Conservation (phyloP, 2,329 filamentous ascomycete genomes). For the Trichoderma oligosporum region DNA sequence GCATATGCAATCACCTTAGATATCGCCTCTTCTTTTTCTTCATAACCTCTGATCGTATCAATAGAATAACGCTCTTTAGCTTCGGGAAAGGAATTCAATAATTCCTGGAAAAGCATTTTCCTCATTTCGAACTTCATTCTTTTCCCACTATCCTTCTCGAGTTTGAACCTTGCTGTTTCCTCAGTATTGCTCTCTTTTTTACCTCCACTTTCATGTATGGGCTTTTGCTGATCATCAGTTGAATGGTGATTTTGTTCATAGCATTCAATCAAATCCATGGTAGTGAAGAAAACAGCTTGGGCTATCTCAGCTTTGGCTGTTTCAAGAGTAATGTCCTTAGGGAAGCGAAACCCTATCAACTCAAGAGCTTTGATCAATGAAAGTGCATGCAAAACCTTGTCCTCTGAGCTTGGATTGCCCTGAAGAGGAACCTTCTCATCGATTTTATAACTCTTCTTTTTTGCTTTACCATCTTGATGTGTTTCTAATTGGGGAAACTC, state of each 20-base stretch:
- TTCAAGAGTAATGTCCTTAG: constrained; percentile 9
- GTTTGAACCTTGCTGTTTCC: not conserved
- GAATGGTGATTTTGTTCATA: not conserved
- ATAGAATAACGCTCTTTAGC: not conserved
- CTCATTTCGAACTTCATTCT: constrained; percentile 3
- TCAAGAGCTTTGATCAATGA: constrained; percentile 13
- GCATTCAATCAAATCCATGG: not conserved
- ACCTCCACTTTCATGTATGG: not conserved
- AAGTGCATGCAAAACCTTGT: not conserved
- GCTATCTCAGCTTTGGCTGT: constrained; percentile 14
- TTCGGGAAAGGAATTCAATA: constrained; percentile 1
- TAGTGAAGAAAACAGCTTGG: constrained; percentile 12
- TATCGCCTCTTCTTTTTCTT: not conserved
- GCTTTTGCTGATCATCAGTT: not conserved
- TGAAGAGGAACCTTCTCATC: not conserved
- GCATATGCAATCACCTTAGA: not conserved
- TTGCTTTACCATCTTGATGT: not conserved
- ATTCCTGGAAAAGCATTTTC: constrained; percentile 7
- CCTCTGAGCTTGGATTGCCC: not conserved
- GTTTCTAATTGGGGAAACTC: not conserved
- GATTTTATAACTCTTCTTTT: not conserved
- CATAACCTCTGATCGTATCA: not conserved
- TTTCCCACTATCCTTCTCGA: not conserved
- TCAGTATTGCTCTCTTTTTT: not conserved
- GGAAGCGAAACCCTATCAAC: constrained; percentile 7